Base-by-base conservation (phyloP, 495 filamentous ascomycete genomes). In the Oleoguttula mirabilis region DNA sequence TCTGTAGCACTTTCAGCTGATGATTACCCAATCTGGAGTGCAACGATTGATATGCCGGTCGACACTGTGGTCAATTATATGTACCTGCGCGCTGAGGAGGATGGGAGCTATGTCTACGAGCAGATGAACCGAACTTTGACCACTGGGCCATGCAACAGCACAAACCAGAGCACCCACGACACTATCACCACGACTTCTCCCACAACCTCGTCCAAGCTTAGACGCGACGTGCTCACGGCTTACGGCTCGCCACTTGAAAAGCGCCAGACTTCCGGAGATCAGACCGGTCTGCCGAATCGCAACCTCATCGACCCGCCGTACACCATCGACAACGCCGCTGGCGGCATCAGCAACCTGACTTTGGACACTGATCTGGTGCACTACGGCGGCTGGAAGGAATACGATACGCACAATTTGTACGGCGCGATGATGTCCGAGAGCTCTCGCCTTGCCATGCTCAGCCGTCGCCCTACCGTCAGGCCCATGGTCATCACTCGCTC, bases 401-500 rank as follows among this genome's bases (percentile, higher is more conserved):
- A 88, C 55, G 86, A 84, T 48, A 79, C 76, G 2, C 86, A 94
- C 60, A 94, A 94, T 55, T 60, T 93, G 14, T 49, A 84, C 58
- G 86, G 86, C 30, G 77, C 73, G 8, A 84, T 92, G 83, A 94
- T 93, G 86, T 77, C 74, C 20, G 63, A 70, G 7, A 62, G 73
- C 1, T 81, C 76, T 17, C 67, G 74, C 41, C 55, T 69, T 3
- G 79, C 83, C 7, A 82, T 93, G 83, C 61, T 74, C 8, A 59
- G 66, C 23, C 73, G 83, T 25, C 76, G 81, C 2, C 83, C 85
- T 0, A 58, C 55, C 1, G 63, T 73, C 1, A 72, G 85, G 0
- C 84, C 86, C 3, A 52, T 92, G 39, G 66, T 93, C 46, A 92
- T 94, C 57, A 88, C 84, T 14, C 79, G 86, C 16, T 80, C 74